Conservation (phyloP, 306 rosid species). For the Cicer cuneatum region DNA sequence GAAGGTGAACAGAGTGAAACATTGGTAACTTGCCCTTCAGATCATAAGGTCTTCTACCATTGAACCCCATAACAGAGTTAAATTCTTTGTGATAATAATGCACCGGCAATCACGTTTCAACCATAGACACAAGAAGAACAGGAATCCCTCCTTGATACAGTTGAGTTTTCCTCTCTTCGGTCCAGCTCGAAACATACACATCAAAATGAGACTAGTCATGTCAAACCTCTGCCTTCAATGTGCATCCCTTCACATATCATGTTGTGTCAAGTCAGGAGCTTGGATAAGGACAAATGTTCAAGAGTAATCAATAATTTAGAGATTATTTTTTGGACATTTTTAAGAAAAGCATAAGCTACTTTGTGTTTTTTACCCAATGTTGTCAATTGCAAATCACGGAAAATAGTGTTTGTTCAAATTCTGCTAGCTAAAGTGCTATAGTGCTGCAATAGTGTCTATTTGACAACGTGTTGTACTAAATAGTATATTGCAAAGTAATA, state of each 20-base stretch:
- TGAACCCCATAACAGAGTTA: conserved; percentile 23
- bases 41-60: conserved; percentile 30
- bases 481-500: too few species aligned
- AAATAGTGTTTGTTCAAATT: too few species aligned
- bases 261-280: conserved; percentile 4
- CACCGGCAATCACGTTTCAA: conserved; percentile 31
- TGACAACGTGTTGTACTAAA: too few species aligned
- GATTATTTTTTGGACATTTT: too few species aligned
- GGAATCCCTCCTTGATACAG: conserved; percentile 33
- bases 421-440: too few species aligned
- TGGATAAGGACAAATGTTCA: not conserved
- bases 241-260: conserved; percentile 5
- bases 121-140: conserved; percentile 17
- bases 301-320: too few species aligned
- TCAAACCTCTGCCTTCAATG: not conserved
- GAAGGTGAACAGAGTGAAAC: conserved; percentile 45
- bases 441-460: too few species aligned
- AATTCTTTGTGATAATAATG: conserved; percentile 23
- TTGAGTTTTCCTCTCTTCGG: not conserved
- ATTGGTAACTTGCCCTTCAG: conserved; percentile 42
- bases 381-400: too few species aligned
- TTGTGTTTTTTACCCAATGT: too few species aligned
- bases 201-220: conserved; percentile 1
- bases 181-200: not conserved
- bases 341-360: too few species aligned